Conservation (phyloP, 2,329 filamentous ascomycete genomes). For the Neonectria faginata region DNA sequence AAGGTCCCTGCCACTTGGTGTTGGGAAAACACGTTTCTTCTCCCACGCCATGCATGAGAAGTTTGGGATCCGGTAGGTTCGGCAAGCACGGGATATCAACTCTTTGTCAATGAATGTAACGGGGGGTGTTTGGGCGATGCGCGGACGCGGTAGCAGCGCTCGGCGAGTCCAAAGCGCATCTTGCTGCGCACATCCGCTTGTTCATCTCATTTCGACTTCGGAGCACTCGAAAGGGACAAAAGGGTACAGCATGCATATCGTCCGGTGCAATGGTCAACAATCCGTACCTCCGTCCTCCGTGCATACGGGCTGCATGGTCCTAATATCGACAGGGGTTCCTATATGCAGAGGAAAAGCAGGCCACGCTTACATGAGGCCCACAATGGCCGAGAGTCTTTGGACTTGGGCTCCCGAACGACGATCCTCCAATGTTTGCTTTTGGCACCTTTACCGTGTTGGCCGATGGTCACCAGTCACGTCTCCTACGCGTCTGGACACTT, state of each 20-base stretch:
- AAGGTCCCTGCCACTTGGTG: conserved; percentile 1
- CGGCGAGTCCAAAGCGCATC: conserved; percentile 16
- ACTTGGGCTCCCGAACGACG: conserved; percentile 23
- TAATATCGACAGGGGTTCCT: conserved; percentile 33
- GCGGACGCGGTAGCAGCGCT: conserved; percentile 5
- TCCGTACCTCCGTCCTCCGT: conserved; percentile 3
- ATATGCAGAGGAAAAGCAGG: conserved; percentile 37
- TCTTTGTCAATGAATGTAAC: conserved; percentile 17
- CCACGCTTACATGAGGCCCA: conserved; percentile 39
- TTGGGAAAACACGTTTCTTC: background rate
- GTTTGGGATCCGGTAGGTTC: conserved; percentile 15
- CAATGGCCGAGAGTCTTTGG: conserved; percentile 26
- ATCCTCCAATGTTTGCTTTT: conserved; percentile 35
- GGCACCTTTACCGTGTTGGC: conserved; percentile 19
- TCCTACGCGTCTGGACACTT: conserved; percentile 18
- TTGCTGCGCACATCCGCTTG: conserved; percentile 10
- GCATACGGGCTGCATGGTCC: conserved; percentile 4
- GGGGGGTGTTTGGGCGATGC: conserved; percentile 11
- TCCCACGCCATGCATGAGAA: conserved; percentile 15
- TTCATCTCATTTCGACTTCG: conserved; percentile 22
- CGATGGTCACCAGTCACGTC: conserved; percentile 14
- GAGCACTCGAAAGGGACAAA: conserved; percentile 16
- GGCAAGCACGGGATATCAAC: conserved; percentile 11
- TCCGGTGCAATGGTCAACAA: conserved; percentile 2
- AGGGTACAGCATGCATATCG: background rate